Base-by-base conservation (phyloP, 228 moss, liverwort and hornwort genomes). In the Sphagnum magellanicum region DNA sequence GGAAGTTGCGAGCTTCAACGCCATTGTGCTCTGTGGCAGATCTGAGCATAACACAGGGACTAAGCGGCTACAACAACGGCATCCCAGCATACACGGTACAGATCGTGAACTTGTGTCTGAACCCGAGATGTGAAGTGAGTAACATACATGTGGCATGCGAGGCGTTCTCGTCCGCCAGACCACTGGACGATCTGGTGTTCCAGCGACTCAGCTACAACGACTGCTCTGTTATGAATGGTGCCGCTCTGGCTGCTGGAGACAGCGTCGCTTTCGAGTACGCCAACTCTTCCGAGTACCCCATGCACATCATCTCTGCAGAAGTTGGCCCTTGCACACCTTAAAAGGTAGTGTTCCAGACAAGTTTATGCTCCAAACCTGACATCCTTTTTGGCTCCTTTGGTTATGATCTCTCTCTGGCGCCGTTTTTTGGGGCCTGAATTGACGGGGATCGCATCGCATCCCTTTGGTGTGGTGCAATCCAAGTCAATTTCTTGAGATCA, bases 51-150 rank as follows among this genome's bases (percentile, higher is more conserved):
- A 92, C 90, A 5, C 95, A 95, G 64, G 95, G 95, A 5, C 81
- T 80, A 60, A 87, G 89, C 48, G 90, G 90, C 67, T 85, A 89
- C 70, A 90, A 81, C n/a, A 90, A 87, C 63, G 95, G 95, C 51
- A 95, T 95, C 51, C 95, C 95, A 12, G 92, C 92, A 3, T 95
- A 92, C 82, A 87, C 78, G 60, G 95, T 95, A 65, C 95, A 95
- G 75, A 95, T 95, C 58, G 85, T 92, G 50, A 95, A 95, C 77
- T 53, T 95, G 77, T 92, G 95, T 69, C 87, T 87, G 4, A 76
- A 81, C 63, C 74, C 81, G 68, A 87, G 81, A 74, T 95, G 95
- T 65, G 89, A 90, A 71, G 78, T 95, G 69, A 78, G 69, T n/a
- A 81, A 78, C 48, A 92, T 95, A 76, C 95, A 95, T 76, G 86